These are phyloP conservation scores for Aphelidium insulamus DNA, from an alignment of 371 early-diverging fungal genomes.

Conservation along the genomic window DNA sequence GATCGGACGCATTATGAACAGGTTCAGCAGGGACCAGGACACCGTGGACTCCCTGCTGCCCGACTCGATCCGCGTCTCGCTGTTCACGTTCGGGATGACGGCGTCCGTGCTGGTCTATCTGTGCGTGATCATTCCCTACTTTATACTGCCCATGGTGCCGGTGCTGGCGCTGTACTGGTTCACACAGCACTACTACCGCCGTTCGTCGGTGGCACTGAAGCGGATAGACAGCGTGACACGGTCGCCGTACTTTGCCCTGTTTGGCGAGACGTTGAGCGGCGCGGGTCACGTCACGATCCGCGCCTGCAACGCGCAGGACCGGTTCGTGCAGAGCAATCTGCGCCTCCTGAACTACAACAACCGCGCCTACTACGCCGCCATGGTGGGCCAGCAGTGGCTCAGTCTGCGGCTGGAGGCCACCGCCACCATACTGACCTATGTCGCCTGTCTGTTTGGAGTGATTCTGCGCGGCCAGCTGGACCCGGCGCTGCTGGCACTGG, in stretches of 20 bases:
- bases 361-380: constrained; percentile 54
- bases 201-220: constrained; percentile 65
- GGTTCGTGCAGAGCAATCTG: constrained; percentile 32
- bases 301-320: constrained; percentile 35
- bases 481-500: constrained; percentile 52
- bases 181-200: constrained; percentile 43
- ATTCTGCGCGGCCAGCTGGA: constrained; percentile 23
- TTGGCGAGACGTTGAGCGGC: constrained; percentile 49
- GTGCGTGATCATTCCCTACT: constrained; percentile 31
- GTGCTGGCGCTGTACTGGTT: no score
- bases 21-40: constrained; percentile 70
- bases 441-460: constrained; percentile 31
- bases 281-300: constrained; percentile 55
- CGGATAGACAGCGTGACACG: constrained; percentile 56
- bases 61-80: constrained; percentile 37
- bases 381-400: constrained; percentile 80
- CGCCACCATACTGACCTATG: constrained; percentile 43
- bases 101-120: constrained; percentile 40
- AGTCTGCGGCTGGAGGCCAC: constrained; percentile 48
- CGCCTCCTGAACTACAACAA: constrained; percentile 37
- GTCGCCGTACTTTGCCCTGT: constrained; percentile 53
- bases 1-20: constrained; percentile 60
- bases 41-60: constrained; percentile 45
- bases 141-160: no score
- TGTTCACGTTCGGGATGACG: constrained; percentile 33